phyloP scores from a whole-genome alignment of 495 filamentous ascomycete genomes.

The Penicillium cosmopolitanum region DNA sequence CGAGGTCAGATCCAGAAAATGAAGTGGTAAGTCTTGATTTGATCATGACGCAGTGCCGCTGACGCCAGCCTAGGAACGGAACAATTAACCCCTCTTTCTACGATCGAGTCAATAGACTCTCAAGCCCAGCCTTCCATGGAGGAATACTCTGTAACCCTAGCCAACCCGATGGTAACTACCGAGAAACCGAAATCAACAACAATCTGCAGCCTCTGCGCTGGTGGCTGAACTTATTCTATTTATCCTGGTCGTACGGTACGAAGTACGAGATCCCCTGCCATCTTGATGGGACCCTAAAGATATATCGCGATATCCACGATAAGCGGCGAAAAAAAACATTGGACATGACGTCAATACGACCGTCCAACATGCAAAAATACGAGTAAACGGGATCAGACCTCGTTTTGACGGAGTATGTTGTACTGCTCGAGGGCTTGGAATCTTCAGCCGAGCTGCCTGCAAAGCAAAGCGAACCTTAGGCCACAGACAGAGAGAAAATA shows the following conservation, averaged over 20 bases:
- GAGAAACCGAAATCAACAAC: too few relatives aligned
- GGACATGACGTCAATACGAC: conserved; percentile 6
- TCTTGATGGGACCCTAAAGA: too few relatives aligned
- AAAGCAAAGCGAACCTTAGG: too few relatives aligned
- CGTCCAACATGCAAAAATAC: conserved; percentile 12
- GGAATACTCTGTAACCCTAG: too few relatives aligned
- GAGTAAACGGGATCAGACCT: conserved; percentile 29
- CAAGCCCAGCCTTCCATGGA: too few relatives aligned
- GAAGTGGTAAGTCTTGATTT: conserved; percentile 13
- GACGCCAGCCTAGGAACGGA: conserved; percentile 16
- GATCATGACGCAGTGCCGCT: conserved; percentile 15
- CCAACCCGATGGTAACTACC: neutral
- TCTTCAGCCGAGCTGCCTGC: too few relatives aligned
- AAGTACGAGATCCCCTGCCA: too few relatives aligned
- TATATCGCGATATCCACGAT: conserved; percentile 12
- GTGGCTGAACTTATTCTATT: too few relatives aligned
- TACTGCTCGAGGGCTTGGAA: too few relatives aligned
- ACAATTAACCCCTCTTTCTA: conserved; percentile 6
- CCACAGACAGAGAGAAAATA: neutral
- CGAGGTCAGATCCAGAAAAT: conserved; percentile 8
- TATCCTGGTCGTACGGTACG: too few relatives aligned
- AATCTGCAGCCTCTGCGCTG: neutral
- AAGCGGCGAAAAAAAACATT: conserved; percentile 18
- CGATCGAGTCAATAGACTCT: neutral
- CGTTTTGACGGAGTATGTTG: neutral